Base-by-base conservation (phyloP, 495 filamentous ascomycete genomes). In the Neurospora hispaniola region DNA sequence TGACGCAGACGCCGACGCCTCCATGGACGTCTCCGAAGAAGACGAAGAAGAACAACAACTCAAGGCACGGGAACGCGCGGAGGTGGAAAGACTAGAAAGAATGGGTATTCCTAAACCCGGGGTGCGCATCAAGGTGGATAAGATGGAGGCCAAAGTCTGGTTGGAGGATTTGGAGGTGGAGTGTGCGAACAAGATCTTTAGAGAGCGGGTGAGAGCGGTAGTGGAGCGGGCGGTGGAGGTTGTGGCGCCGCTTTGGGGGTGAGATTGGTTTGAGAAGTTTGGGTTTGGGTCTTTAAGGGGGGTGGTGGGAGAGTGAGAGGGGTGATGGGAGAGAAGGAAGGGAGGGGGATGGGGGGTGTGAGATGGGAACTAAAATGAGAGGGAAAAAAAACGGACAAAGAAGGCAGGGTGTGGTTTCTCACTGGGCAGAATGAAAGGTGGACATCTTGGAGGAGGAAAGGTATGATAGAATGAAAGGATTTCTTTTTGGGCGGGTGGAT, bases 191-290 rank as follows among this genome's bases (percentile, higher is more conserved):
- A 82, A 87, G 75, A 88, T 92, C 69, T 85, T 96, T 78, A 87
- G 86, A 72, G 93, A 96, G 78, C 83, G 96, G 68, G 91, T 99
- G 8, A 88, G 90, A 75, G 92, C 92, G 4, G 93, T 98, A 23
- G 92, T 98, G 39, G 96, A 98, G 80, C 84, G 96, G 75, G 94
- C 92, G 3, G 89, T 96, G n/a, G 96, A 97, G 84, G 92, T 93
- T 18, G 91, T 94, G 5, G 92, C 93, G 71, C 92, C 92, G 41
- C 83, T 98, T 27, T 88, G 86, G 86, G 82, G 80, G 44, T 84
- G 40, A 75, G 35, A 6, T 38, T 38, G 5, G 3, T 6, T 38
- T 38, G 35, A 38, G 35, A 1, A 23, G 23, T 23, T 1, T 23
- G 0, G 23, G 23, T 23, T 23, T 23, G 23, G 23, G 23, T 0